These are phyloP conservation scores for Cryptococcus sp. DNA, from an alignment of 1,284 basidiomycete genomes.

Conservation along the genomic window DNA sequence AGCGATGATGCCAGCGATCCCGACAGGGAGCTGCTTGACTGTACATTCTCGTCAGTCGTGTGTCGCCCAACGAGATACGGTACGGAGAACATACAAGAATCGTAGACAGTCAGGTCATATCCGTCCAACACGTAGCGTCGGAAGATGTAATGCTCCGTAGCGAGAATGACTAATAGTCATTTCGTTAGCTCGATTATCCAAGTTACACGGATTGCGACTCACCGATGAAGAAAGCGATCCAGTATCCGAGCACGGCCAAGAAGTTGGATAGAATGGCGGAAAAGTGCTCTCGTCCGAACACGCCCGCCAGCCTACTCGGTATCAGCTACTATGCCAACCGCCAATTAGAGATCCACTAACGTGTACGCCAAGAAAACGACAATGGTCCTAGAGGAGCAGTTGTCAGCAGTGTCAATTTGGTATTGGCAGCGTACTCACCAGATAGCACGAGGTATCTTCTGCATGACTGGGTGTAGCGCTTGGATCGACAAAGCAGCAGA, in stretches of 20 bases:
- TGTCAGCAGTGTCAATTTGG: neutral
- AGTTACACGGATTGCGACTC: slow-evolving; percentile 7
- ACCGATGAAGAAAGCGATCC: slow-evolving; percentile 60
- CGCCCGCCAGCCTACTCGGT: slow-evolving; percentile 55
- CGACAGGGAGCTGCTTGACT: slow-evolving; percentile 58
- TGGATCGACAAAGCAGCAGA: slow-evolving; percentile 63
- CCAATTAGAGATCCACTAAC: no score
- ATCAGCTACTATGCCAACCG: no score
- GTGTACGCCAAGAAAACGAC: slow-evolving; percentile 2
- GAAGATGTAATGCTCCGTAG: slow-evolving; percentile 64
- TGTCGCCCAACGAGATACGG: neutral
- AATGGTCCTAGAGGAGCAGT: neutral
- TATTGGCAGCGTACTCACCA: slow-evolving; percentile 59
- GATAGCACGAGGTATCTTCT: slow-evolving; percentile 62
- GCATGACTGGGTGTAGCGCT: slow-evolving; percentile 60
- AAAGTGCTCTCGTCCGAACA: slow-evolving; percentile 66
- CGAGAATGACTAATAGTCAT: slow-evolving; percentile 58
- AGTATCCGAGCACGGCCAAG: slow-evolving; percentile 64
- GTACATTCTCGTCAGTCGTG: neutral
- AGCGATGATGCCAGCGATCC: slow-evolving; percentile 60
- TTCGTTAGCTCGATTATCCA: neutral
- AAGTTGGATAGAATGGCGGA: slow-evolving; percentile 60
- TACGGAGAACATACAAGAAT: slow-evolving; percentile 45
- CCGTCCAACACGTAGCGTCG: slow-evolving; percentile 52
- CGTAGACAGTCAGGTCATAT: slow-evolving; percentile 64